Base-by-base conservation (phyloP, 768 basidiomycete genomes). In the Termitomyces sp. region DNA sequence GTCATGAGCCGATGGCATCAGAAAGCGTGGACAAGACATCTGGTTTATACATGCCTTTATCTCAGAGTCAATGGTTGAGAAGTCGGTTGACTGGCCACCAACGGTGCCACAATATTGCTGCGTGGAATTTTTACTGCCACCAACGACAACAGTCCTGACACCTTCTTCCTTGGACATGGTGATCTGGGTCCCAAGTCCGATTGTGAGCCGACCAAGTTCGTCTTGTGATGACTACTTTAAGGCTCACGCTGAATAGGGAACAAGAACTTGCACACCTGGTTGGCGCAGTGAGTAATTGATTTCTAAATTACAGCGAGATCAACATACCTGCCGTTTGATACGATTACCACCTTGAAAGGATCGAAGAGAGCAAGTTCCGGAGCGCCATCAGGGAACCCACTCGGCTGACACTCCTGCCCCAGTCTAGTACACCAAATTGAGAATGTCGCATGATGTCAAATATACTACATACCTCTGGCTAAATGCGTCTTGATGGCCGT, bases 41-140 rank as follows among this genome's bases (percentile, higher is more conserved):
- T 42, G 34, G 23, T 46, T 52, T 45, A 32, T 35, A 17, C 66
- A 49, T 54, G 73, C 77, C 75, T 83, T 84, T 58, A 84, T 72
- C 65, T 84, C 78, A 12, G 81, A 81, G 63, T 85, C 82, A 11
- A 85, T 79, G n/a, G 72, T 76, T 1, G 78, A 73, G 64, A 79
- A 85, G 60, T 79, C 77, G 2, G 79, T 78, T 4, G 80, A 82
- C 67, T 86, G 80, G 0, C 83, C 83, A n/a, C 82, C 83, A 30
- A 85, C 83, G 37, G 76, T 79, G 19, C 84, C 84, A 59, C 81
- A 83, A 63, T 83, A 85, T 62, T 84, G 75, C 61, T 84, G 83
- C 39, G 65, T 67, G 9, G 76, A 67, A 48, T 68, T 73, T 11
- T 72, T 63, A 61, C 76, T 76, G 35, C 83, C 84, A 25, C 82